phyloP scores from a whole-genome alignment of 2,329 filamentous ascomycete species.

The Mycosphaerella sp. region DNA sequence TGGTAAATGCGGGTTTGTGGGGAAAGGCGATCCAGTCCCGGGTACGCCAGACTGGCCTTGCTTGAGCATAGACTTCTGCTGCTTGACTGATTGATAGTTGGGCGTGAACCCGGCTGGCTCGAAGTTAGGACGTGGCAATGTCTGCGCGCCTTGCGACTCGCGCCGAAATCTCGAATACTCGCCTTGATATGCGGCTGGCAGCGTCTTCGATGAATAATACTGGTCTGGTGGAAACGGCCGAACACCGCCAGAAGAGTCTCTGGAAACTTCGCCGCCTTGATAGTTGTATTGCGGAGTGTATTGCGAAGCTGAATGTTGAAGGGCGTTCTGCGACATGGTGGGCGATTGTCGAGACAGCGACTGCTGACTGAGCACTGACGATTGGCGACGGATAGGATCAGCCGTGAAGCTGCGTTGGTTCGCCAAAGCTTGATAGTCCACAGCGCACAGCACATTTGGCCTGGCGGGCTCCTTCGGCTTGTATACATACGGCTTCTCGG shows the following conservation, averaged over 20 bases:
- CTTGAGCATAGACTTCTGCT: slow-evolving; percentile 25
- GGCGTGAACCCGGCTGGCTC: slow-evolving; percentile 22
- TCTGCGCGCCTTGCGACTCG: slow-evolving; percentile 29
- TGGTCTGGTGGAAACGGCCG: slow-evolving; percentile 34
- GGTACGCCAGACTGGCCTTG: slow-evolving; percentile 17
- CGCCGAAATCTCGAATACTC: slow-evolving; percentile 35
- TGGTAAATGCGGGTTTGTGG: slow-evolving; percentile 25
- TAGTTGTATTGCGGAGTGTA: slow-evolving; percentile 24
- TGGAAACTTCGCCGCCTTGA: slow-evolving; percentile 24
- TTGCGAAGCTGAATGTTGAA: slow-evolving; percentile 12
- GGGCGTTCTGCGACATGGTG: slow-evolving; percentile 1
- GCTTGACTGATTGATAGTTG: slow-evolving; percentile 26
- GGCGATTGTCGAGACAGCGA: slow-evolving; percentile 2
- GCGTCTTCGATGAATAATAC: slow-evolving; percentile 34
- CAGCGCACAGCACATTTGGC: slow-evolving; percentile 24
- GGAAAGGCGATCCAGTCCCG: slow-evolving; percentile 13
- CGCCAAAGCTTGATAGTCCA: slow-evolving; percentile 30
- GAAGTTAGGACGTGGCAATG: slow-evolving; percentile 26
- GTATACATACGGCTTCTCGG: slow-evolving; percentile 35
- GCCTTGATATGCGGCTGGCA: slow-evolving; percentile 34
- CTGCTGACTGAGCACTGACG: slow-evolving; percentile 15
- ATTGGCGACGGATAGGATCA: slow-evolving; percentile 22
- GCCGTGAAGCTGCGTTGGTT: slow-evolving; percentile 29
- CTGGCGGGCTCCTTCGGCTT: slow-evolving; percentile 33
- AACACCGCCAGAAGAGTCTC: slow-evolving; percentile 21